Percentiles rank a stretch among this genome's conserved stretches.
These are phyloP conservation scores for Scheffersomyces cryptocercus DNA, from an alignment of 1,139 yeast species.

Conservation along the genomic window DNA sequence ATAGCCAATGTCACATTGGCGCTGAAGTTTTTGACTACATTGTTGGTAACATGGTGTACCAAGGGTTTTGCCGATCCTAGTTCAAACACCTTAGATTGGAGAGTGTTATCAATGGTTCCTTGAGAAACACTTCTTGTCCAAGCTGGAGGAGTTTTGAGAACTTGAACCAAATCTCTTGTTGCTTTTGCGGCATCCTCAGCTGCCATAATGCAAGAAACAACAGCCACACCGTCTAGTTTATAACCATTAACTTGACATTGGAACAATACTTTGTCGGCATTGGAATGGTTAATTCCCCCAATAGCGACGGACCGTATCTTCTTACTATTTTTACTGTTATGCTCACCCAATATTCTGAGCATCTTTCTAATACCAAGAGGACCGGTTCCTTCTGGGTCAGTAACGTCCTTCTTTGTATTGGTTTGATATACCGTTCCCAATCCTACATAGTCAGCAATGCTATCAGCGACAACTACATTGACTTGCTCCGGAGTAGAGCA, in stretches of 20 bases:
- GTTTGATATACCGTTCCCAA: conserved; percentile 84
- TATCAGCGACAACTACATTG: conserved; percentile 51
- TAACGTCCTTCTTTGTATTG: conserved; percentile 58
- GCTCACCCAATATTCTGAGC: conserved; percentile 47
- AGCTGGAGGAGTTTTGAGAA: conserved; percentile 16
- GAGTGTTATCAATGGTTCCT: neutral
- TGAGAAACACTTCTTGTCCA: conserved; percentile 10
- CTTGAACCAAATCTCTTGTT: conserved; percentile 35
- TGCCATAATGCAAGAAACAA: conserved; percentile 87
- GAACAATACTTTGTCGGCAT: conserved; percentile 57
- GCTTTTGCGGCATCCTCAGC: conserved; percentile 56
- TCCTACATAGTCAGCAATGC: conserved; percentile 78
- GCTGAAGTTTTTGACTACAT: conserved; percentile 84
- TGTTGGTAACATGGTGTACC: conserved; percentile 86
- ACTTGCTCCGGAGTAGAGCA: conserved; percentile 65
- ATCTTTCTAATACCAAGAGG: conserved; percentile 64
- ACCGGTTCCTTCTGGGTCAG: conserved; percentile 54
- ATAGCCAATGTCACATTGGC: conserved; percentile 87
- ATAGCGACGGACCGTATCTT: conserved; percentile 68
- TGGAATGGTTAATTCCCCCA: conserved; percentile 79
- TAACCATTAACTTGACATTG: conserved; percentile 51
- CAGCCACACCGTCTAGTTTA: conserved; percentile 74
- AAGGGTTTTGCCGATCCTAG: conserved; percentile 46
- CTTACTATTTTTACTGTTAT: conserved; percentile 22
- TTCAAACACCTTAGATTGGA: conserved; percentile 5